Evolutionary conservation across 108 stramenopile species (phyloP).

Genomic region (Craspedostauros australis): DNA sequence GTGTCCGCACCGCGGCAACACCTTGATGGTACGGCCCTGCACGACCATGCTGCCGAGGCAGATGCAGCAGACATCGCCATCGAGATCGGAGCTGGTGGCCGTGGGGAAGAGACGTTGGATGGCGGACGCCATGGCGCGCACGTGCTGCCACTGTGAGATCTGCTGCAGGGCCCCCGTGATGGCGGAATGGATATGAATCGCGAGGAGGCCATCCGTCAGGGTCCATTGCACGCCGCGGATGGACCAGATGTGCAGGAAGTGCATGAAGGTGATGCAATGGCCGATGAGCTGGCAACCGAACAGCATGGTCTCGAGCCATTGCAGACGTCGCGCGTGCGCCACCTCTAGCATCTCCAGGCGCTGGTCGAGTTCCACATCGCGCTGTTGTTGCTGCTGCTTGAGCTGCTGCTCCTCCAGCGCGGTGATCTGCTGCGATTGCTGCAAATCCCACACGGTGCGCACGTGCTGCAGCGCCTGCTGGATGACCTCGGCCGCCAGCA

Average conservation of each 20-base stretch:
- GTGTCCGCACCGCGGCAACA: constrained; percentile 71
- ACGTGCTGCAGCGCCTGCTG: constrained; percentile 39
- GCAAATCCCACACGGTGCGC: constrained; percentile 34
- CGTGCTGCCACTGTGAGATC: constrained; percentile 56
- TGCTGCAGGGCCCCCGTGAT: constrained; percentile 45
- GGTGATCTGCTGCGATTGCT: constrained; percentile 3
- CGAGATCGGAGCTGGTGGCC: constrained; percentile 60
- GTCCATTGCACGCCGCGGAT: constrained; percentile 62
- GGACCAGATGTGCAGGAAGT: constrained; percentile 70
- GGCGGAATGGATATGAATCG: constrained; percentile 68
- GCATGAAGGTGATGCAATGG: constrained; percentile 37
- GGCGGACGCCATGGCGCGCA: constrained; percentile 48
- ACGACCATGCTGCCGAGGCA: constrained; percentile 61
- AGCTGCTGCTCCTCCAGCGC: not conserved
- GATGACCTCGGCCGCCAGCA: constrained; percentile 43
- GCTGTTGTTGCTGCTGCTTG: not conserved
- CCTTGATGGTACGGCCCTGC: constrained; percentile 57
- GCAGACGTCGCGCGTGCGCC: constrained; percentile 28
- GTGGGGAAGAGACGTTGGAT: constrained; percentile 48
- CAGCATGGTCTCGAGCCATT: constrained; percentile 31
- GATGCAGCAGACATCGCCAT: constrained; percentile 78
- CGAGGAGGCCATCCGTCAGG: constrained; percentile 61
- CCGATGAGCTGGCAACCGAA: constrained; percentile 49
- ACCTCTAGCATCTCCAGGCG: constrained; percentile 46
- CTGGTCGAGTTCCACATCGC: constrained; percentile 20